Evolutionary conservation across 2,329 filamentous ascomycete species (phyloP).

Genomic region (Aciculosporium take): DNA sequence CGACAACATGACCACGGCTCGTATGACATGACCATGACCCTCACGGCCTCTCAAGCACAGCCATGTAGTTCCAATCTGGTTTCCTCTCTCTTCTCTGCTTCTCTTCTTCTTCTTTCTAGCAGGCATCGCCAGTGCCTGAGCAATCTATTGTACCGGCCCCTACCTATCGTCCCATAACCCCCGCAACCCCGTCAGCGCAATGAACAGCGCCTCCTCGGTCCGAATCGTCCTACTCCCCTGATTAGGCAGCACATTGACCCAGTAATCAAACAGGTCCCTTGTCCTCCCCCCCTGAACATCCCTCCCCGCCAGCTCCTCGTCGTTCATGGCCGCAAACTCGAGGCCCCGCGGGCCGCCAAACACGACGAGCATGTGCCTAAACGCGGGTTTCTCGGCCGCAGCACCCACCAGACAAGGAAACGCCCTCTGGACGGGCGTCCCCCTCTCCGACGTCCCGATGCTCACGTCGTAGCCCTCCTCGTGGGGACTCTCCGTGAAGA

Average conservation of each 20-base stretch:
- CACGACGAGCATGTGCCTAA: slow-evolving; percentile 61
- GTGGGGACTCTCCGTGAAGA: slow-evolving; percentile 65
- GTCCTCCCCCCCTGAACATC: slow-evolving; percentile 51
- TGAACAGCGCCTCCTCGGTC: slow-evolving; percentile 71
- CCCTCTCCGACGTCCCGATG: slow-evolving; percentile 72
- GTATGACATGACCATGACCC: too few species aligned
- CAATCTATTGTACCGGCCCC: too few species aligned
- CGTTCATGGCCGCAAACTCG: slow-evolving; percentile 57
- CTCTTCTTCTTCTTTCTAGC: background rate
- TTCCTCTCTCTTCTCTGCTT: background rate
- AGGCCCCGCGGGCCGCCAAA: slow-evolving; percentile 72
- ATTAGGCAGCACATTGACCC: slow-evolving; percentile 66
- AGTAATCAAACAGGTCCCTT: slow-evolving; percentile 64
- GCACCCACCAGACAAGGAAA: slow-evolving; percentile 30
- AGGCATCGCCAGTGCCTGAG: slow-evolving; percentile 5
- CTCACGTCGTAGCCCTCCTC: slow-evolving; percentile 70
- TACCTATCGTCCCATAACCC: slow-evolving; percentile 32
- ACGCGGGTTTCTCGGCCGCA: slow-evolving; percentile 30
- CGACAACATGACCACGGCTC: too few species aligned
- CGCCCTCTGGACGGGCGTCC: slow-evolving; percentile 33
- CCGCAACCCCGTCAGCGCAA: slow-evolving; percentile 57
- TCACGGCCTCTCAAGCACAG: too few species aligned
- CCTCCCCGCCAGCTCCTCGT: slow-evolving; percentile 39
- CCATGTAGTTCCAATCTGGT: too few species aligned
- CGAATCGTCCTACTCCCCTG: slow-evolving; percentile 73